phyloP scores from a whole-genome alignment of 148 eudicot species.

The Fagopyrum esculentum region DNA sequence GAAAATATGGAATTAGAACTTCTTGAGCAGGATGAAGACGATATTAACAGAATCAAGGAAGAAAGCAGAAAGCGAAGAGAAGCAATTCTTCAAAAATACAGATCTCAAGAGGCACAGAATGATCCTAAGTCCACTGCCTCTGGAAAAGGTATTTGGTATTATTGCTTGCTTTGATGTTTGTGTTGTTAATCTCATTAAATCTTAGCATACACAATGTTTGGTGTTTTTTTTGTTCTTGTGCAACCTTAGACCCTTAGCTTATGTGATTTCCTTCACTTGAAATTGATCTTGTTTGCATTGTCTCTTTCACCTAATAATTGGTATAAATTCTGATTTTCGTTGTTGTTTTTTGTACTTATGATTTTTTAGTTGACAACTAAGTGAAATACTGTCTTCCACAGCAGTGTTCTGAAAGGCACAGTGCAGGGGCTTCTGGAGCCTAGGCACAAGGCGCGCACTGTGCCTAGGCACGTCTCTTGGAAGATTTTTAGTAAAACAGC shows the following conservation, averaged over 20 bases:
- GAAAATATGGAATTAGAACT: constrained; percentile 46
- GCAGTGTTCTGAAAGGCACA: neutral
- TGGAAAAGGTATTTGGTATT: constrained; percentile 25
- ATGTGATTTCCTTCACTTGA: neutral
- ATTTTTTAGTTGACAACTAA: neutral
- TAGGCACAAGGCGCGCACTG: too few species aligned
- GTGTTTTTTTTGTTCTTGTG: neutral
- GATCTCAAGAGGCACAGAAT: constrained; percentile 40
- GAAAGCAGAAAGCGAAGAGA: constrained; percentile 92
- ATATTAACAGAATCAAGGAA: constrained; percentile 78
- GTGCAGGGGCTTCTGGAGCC: too few species aligned
- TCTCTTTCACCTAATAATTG: neutral
- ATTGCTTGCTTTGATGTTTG: neutral
- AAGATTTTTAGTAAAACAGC: too few species aligned
- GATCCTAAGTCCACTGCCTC: constrained; percentile 19
- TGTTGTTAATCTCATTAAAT: neutral
- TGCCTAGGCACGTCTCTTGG: too few species aligned
- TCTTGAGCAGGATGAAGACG: constrained; percentile 85
- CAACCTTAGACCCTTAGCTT: neutral
- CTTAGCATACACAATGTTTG: neutral
- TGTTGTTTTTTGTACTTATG: neutral
- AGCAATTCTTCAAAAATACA: constrained; percentile 87
- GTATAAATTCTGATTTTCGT: neutral
- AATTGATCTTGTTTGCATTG: neutral
- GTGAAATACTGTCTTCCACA: neutral